Evolutionary conservation across 345 rosid genomes (phyloP), one percentile per base, ranked within the genome.

Genomic region (Populus davidiana): DNA sequence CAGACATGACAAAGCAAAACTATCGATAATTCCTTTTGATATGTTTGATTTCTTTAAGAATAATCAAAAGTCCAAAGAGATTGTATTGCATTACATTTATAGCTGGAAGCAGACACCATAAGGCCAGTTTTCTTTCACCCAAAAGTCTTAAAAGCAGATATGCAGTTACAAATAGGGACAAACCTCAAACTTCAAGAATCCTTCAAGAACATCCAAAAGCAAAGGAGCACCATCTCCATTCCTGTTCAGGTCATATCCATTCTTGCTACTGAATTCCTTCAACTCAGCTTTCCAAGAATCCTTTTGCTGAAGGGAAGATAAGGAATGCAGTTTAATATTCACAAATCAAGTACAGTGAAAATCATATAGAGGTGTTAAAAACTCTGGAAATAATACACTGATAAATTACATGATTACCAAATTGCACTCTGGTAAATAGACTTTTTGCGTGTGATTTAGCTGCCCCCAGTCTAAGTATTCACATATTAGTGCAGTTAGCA

Each of bases 391-490:
- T 25, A 66, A 80, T 10, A 70, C 44, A 61, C 59, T 79, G 78
- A 74, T 79, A 61, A 80, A 73, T 79, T 85, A 85, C 85, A 73
- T 75, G 81, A 91, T 89, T 96, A 96, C 99, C 99, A 93, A 86
- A 90, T 96, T 96, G 83, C 97, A 91, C 80, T 96, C 98, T 4
- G 98, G 98, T 77, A 79, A 91, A 90, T 90, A 96, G 41, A 96
- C 97, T 87, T 92, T 93, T 73, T 89, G 88, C 0, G 97, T 83
- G 81, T 93, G 97, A 71, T 92, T 93, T 16, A 96, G 95, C 54
- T 96, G 92, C 1, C 98, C 99, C 98, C 98, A 93, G 83, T 96
- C 98, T 74, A 96, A 89, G 85, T 96, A 96, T 83, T 96, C 99
- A 74, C 95, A 96, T 67, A 93, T 70, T 23, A 93, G 75, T 35